Base-by-base conservation (phyloP, 2,329 filamentous ascomycete genomes). In the Alternaria burnsii region DNA sequence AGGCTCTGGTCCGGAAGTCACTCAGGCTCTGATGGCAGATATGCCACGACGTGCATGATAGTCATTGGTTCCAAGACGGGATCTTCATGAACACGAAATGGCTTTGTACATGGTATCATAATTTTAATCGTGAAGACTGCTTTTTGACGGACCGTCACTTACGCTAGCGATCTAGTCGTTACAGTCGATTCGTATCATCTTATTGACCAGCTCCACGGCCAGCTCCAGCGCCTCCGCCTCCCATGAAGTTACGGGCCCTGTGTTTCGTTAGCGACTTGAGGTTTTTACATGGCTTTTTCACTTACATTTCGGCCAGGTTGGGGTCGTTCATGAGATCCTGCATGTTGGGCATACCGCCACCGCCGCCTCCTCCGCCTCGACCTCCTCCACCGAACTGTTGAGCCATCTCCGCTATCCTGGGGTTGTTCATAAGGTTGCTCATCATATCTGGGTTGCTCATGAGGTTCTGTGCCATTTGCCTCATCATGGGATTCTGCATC, bases 381-480 rank as follows among this genome's bases (percentile, higher is more conserved):
- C 69, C 71, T 18, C 71, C 76, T 28, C 73, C 80, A 28, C 78
- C 79, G 76, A 97, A 93, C 71, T 87, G 87, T 74, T 91, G 89
- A 46, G 93, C 93, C 93, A 97, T 94, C 76, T 96, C 88, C 58
- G 92, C 87, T 63, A 98, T 82, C 63, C 89, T 87, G 3, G 95
- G 95, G 84, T 99, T 98, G 84, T 85, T 93, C 94, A 99, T 97
- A 59, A 99, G 81, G 78, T 93, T 95, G 77, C 85, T 87, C 88
- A 98, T 91, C 84, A 94, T 88, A 10, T 97, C 92, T 0, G 95
- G 95, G 82, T 99, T 97, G 82, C 89, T 92, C 95, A 98, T 98
- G 56, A 99, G 81, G 80, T 92, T 97, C 84, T 97, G 93, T 5
- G 95, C 95, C 93, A 98, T 97, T 82, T 87, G 91, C 52, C 93